A percentile compares a stretch with the other conserved stretches of the same genome.
phyloP scores from a whole-genome alignment of 352 stramenopile genomes.

The Pythium insidiosum region DNA sequence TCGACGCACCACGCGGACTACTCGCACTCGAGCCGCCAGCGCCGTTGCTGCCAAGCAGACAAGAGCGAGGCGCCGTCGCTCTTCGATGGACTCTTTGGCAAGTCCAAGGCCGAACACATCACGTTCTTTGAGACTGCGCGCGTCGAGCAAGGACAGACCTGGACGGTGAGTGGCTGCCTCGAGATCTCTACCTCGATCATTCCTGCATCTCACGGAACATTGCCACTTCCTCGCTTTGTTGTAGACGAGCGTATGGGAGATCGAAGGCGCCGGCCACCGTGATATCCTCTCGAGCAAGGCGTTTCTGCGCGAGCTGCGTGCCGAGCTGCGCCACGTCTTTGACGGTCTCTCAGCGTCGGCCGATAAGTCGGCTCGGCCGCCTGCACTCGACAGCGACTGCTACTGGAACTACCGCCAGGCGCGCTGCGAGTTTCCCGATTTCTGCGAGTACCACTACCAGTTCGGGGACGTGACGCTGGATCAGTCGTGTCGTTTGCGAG shows the following conservation, averaged over 20 bases:
- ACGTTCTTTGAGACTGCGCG: slow-evolving; percentile 66
- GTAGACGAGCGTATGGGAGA: slow-evolving; percentile 79
- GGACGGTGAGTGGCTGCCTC: slow-evolving; percentile 22
- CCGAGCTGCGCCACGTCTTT: slow-evolving; percentile 65
- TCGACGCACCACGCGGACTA: slow-evolving; percentile 59
- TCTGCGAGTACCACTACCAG: slow-evolving; percentile 77
- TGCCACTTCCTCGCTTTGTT: no score
- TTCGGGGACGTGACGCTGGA: slow-evolving; percentile 78
- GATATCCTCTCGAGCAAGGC: slow-evolving; percentile 64
- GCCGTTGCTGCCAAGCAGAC: slow-evolving; percentile 15
- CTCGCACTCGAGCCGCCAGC: slow-evolving; percentile 27
- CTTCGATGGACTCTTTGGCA: slow-evolving; percentile 57
- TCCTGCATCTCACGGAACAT: no score
- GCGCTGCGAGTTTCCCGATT: slow-evolving; percentile 61
- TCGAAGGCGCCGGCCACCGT: slow-evolving; percentile 59
- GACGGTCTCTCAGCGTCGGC: slow-evolving; percentile 1
- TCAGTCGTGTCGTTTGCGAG: slow-evolving; percentile 64
- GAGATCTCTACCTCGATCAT: no score
- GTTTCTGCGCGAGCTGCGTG: slow-evolving; percentile 68
- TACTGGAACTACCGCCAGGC: slow-evolving; percentile 81
- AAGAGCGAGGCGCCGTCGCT: slow-evolving; percentile 17
- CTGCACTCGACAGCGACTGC: slow-evolving; percentile 66
- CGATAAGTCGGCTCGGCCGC: slow-evolving; percentile 31
- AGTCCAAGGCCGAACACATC: slow-evolving; percentile 39
- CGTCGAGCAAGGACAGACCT: slow-evolving; percentile 11